Evolutionary conservation across 331 rosid genomes (phyloP).

Genomic region (Rosa hybrid): DNA sequence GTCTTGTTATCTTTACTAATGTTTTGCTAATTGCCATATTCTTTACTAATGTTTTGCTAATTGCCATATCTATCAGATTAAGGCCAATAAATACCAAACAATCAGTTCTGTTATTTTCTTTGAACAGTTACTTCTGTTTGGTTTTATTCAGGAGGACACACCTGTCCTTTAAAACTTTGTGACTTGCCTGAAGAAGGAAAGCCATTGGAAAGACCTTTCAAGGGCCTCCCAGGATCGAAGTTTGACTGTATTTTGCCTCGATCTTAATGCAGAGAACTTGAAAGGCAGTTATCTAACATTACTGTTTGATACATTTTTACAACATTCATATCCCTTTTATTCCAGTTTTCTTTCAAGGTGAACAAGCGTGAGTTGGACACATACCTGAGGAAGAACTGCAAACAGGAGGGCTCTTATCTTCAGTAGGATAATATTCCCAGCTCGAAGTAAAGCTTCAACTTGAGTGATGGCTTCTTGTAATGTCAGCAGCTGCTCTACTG

Average conservation of each 20-base stretch:
- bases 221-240: background rate
- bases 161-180: background rate
- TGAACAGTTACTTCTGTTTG: background rate
- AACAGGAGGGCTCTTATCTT: slow-evolving; percentile 87
- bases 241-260: background rate
- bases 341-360: background rate
- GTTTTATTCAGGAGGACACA: background rate
- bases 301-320: background rate
- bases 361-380: slow-evolving; percentile 2
- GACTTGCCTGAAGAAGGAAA: slow-evolving; percentile 5
- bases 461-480: slow-evolving; percentile 85
- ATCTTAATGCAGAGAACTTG: background rate
- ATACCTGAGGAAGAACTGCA: slow-evolving; percentile 83
- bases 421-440: slow-evolving; percentile 78
- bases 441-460: slow-evolving; percentile 73
- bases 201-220: background rate
- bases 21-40: background rate
- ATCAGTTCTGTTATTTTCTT: background rate
- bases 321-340: background rate
- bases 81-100: background rate
- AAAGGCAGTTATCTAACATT: background rate
- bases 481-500: slow-evolving; percentile 85
- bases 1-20: background rate
- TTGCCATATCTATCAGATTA: background rate
- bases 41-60: background rate